phyloP scores from a whole-genome alignment of 2,329 filamentous ascomycete species.

The Paecilomyces sp. region DNA sequence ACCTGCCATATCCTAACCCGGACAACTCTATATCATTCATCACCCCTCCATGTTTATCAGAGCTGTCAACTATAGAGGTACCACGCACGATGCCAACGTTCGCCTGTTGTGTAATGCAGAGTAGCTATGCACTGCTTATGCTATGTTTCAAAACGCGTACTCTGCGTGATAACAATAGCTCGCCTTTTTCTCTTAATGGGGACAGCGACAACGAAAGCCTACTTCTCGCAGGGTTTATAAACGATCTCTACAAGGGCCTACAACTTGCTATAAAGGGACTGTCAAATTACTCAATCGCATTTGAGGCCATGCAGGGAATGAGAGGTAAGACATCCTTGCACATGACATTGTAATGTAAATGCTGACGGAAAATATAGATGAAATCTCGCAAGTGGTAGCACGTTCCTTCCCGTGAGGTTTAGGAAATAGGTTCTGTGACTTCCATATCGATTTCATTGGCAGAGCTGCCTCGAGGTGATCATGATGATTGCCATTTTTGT shows the following conservation, averaged over 20 bases:
- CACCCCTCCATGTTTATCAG: slow-evolving; percentile 3
- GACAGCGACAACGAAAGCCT: not conserved
- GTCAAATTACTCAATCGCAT: slow-evolving; percentile 14
- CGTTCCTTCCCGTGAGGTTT: not conserved
- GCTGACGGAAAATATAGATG: not conserved
- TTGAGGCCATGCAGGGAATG: slow-evolving; percentile 15
- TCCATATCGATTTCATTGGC: not conserved
- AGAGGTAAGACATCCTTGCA: slow-evolving; percentile 6
- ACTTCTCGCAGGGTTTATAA: slow-evolving; percentile 7
- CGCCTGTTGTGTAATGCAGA: slow-evolving; percentile 41
- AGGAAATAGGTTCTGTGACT: not conserved
- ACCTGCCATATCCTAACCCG: slow-evolving; percentile 15
- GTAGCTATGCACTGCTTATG: slow-evolving; percentile 42
- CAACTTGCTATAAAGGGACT: slow-evolving; percentile 11
- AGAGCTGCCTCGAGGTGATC: not conserved
- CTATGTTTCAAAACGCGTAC: slow-evolving; percentile 34
- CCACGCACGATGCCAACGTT: slow-evolving; percentile 42
- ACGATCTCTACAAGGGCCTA: slow-evolving; percentile 14
- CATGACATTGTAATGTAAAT: not conserved
- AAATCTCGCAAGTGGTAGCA: not conserved
- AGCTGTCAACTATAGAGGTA: slow-evolving; percentile 8
- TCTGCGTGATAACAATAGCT: slow-evolving; percentile 14
- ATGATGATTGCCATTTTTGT: not conserved
- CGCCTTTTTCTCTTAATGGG: slow-evolving; percentile 14
- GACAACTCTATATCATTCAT: slow-evolving; percentile 4